Evolutionary conservation across 2,329 filamentous ascomycete species (phyloP), one percentile per base, ranked within the genome.

Genomic region (Alternaria rosae): DNA sequence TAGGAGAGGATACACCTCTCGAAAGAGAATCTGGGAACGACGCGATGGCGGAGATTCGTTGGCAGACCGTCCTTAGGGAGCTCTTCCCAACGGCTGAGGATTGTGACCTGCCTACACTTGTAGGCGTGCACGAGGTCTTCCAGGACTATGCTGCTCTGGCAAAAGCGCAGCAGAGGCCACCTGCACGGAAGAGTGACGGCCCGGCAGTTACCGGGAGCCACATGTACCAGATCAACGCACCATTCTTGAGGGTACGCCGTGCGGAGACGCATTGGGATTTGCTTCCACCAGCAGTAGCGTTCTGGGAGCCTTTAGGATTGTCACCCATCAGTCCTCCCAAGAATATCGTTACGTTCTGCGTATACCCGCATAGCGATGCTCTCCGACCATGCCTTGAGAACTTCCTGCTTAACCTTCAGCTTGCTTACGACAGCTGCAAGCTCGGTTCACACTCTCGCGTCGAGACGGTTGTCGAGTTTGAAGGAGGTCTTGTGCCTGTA

Each of bases 271-370:
- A 86, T 50, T 85, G 93, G 58, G 92, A 93, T 11, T 83, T 96
- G 41, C 82, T 94, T 21, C 91, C 92, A 2, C 87, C 92, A 1
- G 90, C 91, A 0, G 82, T 94, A 20, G 82, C 85, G 1, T 97
- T 95, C 72, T 96, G 92, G 93, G 92, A 95, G 73, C 89, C 89
- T 48, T 81, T 96, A 17, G 91, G 92, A 0, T 83, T 97, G 2
- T 88, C 88, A 2, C 92, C 92, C 4, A 87, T 87, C 9, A 87
- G 87, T 61, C 91, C 91, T 0, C 73, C 83, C 8, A 96, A 96
- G 76, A 87, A 94, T 63, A 81, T 95, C 28, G 84, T 86, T 35
- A 86, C 89, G 0, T 86, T 92, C 50, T 92, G 91, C 72, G 82
- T 95, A 2, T 91, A 90, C 65, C 92, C 92, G 0, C 82, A 85